Percentiles rank a stretch among this genome's conserved stretches.
Evolutionary conservation across 495 filamentous ascomycete species (phyloP).

Genomic region (Penicillium bialowiezense): DNA sequence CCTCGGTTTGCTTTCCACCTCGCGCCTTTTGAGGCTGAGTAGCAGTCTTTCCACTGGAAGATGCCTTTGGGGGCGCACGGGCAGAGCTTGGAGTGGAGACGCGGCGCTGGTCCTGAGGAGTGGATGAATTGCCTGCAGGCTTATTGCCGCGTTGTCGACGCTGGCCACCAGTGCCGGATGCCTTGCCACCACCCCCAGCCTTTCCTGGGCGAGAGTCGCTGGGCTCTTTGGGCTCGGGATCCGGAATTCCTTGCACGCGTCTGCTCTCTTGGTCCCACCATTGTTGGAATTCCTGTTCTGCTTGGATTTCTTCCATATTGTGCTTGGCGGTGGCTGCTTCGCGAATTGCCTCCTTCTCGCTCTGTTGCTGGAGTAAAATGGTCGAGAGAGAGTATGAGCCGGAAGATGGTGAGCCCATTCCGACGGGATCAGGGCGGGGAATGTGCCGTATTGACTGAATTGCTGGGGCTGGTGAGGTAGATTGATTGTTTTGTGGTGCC

Average conservation of each 20-base stretch:
- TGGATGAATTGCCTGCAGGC: conserved; percentile 4
- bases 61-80: conserved; percentile 11
- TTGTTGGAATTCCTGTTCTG: conserved; percentile 93
- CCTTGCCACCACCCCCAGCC: conserved; percentile 26
- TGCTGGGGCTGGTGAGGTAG: conserved; percentile 29
- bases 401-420: conserved; percentile 44
- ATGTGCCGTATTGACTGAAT: conserved; percentile 51
- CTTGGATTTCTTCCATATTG: conserved; percentile 87
- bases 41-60: conserved; percentile 5
- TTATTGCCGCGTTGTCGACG: conserved; percentile 34
- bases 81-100: not conserved
- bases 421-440: conserved; percentile 37
- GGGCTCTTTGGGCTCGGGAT: conserved; percentile 21
- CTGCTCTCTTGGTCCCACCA: conserved; percentile 96
- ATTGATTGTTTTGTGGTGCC: conserved; percentile 15
- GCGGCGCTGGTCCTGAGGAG: conserved; percentile 7
- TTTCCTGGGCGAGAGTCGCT: conserved; percentile 27
- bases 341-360: conserved; percentile 75
- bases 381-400: conserved; percentile 75
- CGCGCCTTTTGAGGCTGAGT: conserved; percentile 1
- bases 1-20: conserved; percentile 3
- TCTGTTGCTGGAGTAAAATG: conserved; percentile 82
- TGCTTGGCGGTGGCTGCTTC: conserved; percentile 80
- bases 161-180: conserved; percentile 7
- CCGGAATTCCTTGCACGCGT: conserved; percentile 61